phyloP scores from a whole-genome alignment of 2,329 filamentous ascomycete genomes.

The Ascochyta lentis region DNA sequence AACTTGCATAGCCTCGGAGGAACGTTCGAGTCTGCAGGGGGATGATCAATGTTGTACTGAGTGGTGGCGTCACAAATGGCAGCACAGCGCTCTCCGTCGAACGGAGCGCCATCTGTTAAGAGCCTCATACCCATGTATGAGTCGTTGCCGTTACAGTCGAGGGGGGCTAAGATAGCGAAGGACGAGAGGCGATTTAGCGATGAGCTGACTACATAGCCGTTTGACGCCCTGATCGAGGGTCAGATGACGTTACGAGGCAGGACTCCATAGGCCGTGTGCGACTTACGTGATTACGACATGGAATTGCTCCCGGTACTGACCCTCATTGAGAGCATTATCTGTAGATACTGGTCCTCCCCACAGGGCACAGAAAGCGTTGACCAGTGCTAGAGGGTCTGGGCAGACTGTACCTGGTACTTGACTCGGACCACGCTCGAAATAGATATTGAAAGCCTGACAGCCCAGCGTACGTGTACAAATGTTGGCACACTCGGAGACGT shows the following conservation, averaged over 20 bases:
- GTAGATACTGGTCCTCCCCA: slow-evolving; percentile 4
- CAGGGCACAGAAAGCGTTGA: neutral
- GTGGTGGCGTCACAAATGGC: neutral
- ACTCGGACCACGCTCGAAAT: slow-evolving; percentile 4
- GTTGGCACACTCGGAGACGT: neutral
- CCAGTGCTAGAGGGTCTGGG: neutral
- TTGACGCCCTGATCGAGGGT: neutral
- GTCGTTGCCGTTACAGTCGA: neutral
- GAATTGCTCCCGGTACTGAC: slow-evolving; percentile 1
- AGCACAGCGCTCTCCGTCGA: neutral
- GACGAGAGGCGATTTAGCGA: neutral
- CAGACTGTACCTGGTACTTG: neutral
- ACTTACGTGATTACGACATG: slow-evolving; percentile 6
- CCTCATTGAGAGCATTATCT: neutral
- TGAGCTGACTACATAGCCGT: slow-evolving; percentile 1
- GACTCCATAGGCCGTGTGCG: no score
- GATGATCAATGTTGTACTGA: neutral
- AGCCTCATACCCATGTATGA: slow-evolving; percentile 4
- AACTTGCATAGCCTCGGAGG: slow-evolving; percentile 34
- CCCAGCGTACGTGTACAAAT: neutral
- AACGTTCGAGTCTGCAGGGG: neutral
- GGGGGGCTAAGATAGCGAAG: neutral
- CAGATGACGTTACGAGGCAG: neutral
- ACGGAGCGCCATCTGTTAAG: neutral
- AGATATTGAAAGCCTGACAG: slow-evolving; percentile 5